Evolutionary conservation across 495 filamentous ascomycete genomes (phyloP).

Genomic region (Clohesyomyces aquaticus): DNA sequence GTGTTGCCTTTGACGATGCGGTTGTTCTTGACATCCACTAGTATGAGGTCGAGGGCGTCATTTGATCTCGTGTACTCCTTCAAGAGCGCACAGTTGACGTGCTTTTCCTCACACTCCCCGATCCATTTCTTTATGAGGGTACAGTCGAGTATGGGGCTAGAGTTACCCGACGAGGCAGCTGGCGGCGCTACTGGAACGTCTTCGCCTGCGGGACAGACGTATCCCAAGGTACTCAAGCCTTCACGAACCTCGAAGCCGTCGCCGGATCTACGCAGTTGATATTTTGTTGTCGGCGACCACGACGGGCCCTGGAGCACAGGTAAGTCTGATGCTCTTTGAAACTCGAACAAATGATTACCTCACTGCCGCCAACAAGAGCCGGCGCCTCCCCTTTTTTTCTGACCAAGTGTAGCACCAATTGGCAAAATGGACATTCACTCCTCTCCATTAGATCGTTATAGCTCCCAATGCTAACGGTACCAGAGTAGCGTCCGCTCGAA

Average conservation of each 20-base stretch:
- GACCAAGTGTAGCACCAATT: conserved; percentile 7
- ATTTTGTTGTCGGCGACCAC: background rate
- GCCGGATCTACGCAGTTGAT: conserved; percentile 2
- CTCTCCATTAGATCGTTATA: conserved; percentile 5
- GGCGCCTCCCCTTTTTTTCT: conserved; percentile 1
- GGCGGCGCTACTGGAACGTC: background rate
- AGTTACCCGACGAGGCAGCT: background rate
- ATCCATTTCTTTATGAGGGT: conserved; percentile 1
- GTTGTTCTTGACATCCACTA: conserved; percentile 21
- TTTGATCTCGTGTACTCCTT: background rate
- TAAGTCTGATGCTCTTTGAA: background rate
- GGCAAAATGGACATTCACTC: conserved; percentile 4
- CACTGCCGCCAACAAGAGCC: background rate
- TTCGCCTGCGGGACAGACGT: background rate
- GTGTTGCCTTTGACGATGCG: conserved; percentile 9
- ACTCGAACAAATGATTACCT: background rate
- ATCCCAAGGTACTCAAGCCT: background rate
- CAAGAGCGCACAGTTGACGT: conserved; percentile 8
- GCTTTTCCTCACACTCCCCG: conserved; percentile 1
- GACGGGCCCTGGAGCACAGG: background rate
- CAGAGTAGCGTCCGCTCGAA: background rate
- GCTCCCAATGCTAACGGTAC: background rate
- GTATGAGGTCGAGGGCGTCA: conserved; percentile 10
- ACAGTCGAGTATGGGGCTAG: background rate
- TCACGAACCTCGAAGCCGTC: conserved; percentile 8